Percentiles rank a stretch among this genome's conserved stretches.
Conservation (phyloP, 257 asterid species). For the Primulina tabacum region DNA sequence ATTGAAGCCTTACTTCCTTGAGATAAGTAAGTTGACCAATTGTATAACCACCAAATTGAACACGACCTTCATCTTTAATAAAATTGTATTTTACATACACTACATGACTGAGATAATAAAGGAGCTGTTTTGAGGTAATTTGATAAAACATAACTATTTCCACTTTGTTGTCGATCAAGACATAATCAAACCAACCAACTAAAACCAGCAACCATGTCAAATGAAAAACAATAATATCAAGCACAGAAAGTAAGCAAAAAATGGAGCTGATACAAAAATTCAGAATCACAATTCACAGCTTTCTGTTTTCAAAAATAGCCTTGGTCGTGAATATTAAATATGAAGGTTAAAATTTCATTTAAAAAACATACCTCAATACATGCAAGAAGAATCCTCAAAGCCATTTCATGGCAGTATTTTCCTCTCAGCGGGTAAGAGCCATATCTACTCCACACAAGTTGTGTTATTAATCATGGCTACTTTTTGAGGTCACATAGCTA, state of each 20-base stretch:
- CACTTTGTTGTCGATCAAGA: constrained; percentile 1
- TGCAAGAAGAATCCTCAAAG: constrained; percentile 93
- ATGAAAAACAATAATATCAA: not conserved
- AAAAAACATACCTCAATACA: constrained; percentile 76
- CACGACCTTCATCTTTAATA: not conserved
- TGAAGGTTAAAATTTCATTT: constrained; percentile 6
- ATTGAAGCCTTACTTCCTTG: not conserved
- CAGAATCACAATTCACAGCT: not conserved
- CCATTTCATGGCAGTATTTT: constrained; percentile 97
- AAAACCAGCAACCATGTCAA: not conserved
- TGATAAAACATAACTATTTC: not conserved
- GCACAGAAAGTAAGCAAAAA: constrained; percentile 8
- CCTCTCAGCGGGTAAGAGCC: constrained; percentile 95
- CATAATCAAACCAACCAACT: not conserved
- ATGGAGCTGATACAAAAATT: constrained; percentile 10
- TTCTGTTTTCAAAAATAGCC: not conserved
- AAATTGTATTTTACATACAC: not conserved
- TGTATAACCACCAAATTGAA: not conserved
- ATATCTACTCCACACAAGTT: constrained; percentile 48
- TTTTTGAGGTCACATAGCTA: constrained; percentile 14
- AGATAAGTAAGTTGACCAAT: not conserved
- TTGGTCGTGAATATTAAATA: constrained; percentile 3
- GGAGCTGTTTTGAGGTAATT: not conserved
- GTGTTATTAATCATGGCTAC: constrained; percentile 26
- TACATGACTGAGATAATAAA: not conserved